These are phyloP conservation scores for Colletotrichum simmondsii DNA, from an alignment of 2,329 filamentous ascomycete genomes.

Conservation along the genomic window DNA sequence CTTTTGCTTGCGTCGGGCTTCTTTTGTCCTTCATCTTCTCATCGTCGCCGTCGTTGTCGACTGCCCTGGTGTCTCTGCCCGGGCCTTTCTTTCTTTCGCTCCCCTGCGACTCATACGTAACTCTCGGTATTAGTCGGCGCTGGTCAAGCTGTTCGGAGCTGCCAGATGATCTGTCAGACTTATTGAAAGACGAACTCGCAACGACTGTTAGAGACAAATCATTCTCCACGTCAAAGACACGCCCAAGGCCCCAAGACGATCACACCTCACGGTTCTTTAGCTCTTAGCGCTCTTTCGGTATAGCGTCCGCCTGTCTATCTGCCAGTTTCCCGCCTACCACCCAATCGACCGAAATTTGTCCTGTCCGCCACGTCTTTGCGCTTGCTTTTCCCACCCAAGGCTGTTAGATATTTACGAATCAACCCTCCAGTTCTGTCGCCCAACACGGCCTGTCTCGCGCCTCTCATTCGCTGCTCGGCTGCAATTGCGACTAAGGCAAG, in stretches of 20 bases:
- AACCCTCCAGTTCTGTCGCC: not conserved
- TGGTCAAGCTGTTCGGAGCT: conserved; percentile 20
- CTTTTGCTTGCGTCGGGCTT: not conserved
- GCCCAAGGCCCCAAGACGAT: conserved; percentile 14
- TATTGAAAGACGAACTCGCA: conserved; percentile 6
- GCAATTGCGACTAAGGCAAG: conserved; percentile 18
- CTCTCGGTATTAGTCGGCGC: not conserved
- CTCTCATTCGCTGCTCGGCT: conserved; percentile 20
- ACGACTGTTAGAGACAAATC: conserved; percentile 9
- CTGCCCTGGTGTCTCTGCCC: conserved; percentile 3
- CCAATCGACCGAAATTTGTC: conserved; percentile 17
- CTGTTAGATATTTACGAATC: not conserved
- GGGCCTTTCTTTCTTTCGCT: not conserved
- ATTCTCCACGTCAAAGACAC: conserved; percentile 16
- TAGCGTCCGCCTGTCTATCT: conserved; percentile 2
- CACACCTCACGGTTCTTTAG: conserved; percentile 20
- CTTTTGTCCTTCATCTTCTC: conserved; percentile 12
- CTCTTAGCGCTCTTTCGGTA: conserved; percentile 15
- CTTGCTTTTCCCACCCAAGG: conserved; percentile 8
- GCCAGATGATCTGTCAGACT: conserved; percentile 14
- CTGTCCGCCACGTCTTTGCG: conserved; percentile 3
- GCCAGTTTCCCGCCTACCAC: not conserved
- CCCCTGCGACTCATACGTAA: not conserved
- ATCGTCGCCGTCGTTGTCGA: conserved; percentile 7
- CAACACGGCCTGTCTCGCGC: conserved; percentile 9